A percentile compares a stretch with the other conserved stretches of the same genome.
Evolutionary conservation across 78 protist species (phyloP).

Genomic region (Dictyostelium purpureum): DNA sequence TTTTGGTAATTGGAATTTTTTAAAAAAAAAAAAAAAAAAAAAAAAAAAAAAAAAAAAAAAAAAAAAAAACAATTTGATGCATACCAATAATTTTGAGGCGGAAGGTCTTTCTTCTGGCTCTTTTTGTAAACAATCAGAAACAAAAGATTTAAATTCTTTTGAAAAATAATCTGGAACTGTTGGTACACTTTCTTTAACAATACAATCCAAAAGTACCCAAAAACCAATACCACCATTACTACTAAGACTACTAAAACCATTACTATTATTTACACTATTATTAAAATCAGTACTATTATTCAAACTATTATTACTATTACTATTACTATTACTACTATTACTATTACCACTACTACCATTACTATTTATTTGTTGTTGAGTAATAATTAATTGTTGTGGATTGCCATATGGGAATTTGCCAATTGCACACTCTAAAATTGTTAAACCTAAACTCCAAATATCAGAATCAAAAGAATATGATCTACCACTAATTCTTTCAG

Average conservation of each 20-base stretch:
- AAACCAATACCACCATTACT: slow-evolving; percentile 42
- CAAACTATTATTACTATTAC: background rate
- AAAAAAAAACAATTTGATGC: background rate
- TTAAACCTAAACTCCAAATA: slow-evolving; percentile 89
- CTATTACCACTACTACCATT: background rate
- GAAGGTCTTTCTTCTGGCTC: slow-evolving; percentile 81
- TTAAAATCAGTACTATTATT: too few species aligned
- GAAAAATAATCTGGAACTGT: slow-evolving; percentile 27
- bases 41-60: background rate
- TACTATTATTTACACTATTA: background rate
- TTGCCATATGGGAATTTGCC: slow-evolving; percentile 82
- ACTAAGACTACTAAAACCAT: background rate
- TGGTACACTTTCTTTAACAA: slow-evolving; percentile 80
- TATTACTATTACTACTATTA: background rate
- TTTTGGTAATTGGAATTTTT: too few species aligned
- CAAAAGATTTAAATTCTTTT: slow-evolving; percentile 62
- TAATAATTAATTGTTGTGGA: background rate
- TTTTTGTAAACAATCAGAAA: slow-evolving; percentile 68
- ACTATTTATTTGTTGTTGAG: background rate
- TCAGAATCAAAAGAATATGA: slow-evolving; percentile 86
- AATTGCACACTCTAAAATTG: slow-evolving; percentile 82
- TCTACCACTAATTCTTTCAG: slow-evolving; percentile 88
- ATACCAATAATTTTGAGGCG: slow-evolving; percentile 20
- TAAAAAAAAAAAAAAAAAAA: background rate
- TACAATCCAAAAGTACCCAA: slow-evolving; percentile 79